phyloP scores from a whole-genome alignment of 371 early-diverging fungal genomes.

The Mortierella sp. region DNA sequence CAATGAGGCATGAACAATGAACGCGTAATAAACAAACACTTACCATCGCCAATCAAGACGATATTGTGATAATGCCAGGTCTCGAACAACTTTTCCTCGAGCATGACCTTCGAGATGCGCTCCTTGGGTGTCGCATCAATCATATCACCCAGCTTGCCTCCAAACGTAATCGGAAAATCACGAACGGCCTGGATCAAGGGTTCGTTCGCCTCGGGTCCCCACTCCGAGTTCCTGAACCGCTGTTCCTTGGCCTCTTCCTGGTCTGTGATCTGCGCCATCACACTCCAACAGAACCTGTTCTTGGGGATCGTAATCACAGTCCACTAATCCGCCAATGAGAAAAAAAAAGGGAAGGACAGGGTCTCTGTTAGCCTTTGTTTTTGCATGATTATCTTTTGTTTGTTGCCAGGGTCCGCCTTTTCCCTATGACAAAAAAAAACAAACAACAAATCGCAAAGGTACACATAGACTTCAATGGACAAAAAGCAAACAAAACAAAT shows the following conservation, averaged over 20 bases:
- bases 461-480: no score
- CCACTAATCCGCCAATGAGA: conserved; percentile 12
- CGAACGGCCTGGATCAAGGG: conserved; percentile 21
- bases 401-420: no score
- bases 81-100: conserved; percentile 41
- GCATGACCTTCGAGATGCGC: conserved; percentile 28
- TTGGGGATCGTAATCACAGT: conserved; percentile 13
- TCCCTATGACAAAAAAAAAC: no score
- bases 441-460: no score
- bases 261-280: conserved; percentile 15
- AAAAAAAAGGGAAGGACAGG: neutral
- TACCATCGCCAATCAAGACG: conserved; percentile 33
- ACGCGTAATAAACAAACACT: neutral
- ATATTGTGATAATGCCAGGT: conserved; percentile 24
- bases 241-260: conserved; percentile 24
- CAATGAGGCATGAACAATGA: neutral
- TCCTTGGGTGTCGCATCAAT: conserved; percentile 41
- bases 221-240: conserved; percentile 38
- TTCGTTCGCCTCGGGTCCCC: conserved; percentile 31
- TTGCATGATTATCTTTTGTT: no score
- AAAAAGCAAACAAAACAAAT: neutral
- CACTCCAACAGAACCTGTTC: conserved; percentile 33
- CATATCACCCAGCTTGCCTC: conserved; percentile 30
- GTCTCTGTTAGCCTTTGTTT: no score
- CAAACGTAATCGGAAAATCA: conserved; percentile 17